Base-by-base conservation (phyloP, 2,329 filamentous ascomycete species). In the Kalmusia sp. region DNA sequence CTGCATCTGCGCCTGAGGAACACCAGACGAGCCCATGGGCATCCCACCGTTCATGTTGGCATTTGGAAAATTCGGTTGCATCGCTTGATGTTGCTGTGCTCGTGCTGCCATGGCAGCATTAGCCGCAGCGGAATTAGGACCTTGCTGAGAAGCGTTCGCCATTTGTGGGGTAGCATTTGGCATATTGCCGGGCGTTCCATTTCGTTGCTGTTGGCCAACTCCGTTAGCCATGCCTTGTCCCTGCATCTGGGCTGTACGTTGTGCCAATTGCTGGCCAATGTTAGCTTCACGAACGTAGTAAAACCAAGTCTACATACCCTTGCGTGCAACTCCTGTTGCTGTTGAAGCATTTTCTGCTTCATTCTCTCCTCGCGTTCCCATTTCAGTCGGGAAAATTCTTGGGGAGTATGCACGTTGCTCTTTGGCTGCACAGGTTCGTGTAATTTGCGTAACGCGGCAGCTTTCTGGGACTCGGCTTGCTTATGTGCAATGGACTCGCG, bases 311-410 rank as follows among this genome's bases (percentile, higher is more conserved):
- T 30, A 59, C 69, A 64, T 76, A 83, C 82, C 67, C 80, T 75
- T 63, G 68, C 63, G 38, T 62, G 81, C 54, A 68, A 75, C 52
- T 88, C 84, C 63, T 86, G 84, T 54, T 83, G 79, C 67, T 84
- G 79, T 64, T 83, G 79, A n/a, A 52, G 24, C 53, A 79, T 78
- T 71, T 85, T 83, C 52, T 80, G 77, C 45, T 67, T 67, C 49
- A 83, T 67, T 67, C 86, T 85, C 68, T 93, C 82, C 64, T 98
- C 93, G 38, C 91, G 86, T 69, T 98, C 93, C 77, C 89, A 88
- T 63, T 95, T 92, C 69, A 97, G 82, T 47, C 91, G 83, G 69
- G 93, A 97, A 71, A 97, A 96, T 62, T 98, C 92, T 64, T 91
- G 85, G 0, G 95, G 95, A 0, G 93, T 96, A 68, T 92, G 83